Evolutionary conservation across 228 moss, liverwort and hornwort genomes (phyloP), one percentile per base, ranked within the genome.

Genomic region (Sphagnum magellanicum): DNA sequence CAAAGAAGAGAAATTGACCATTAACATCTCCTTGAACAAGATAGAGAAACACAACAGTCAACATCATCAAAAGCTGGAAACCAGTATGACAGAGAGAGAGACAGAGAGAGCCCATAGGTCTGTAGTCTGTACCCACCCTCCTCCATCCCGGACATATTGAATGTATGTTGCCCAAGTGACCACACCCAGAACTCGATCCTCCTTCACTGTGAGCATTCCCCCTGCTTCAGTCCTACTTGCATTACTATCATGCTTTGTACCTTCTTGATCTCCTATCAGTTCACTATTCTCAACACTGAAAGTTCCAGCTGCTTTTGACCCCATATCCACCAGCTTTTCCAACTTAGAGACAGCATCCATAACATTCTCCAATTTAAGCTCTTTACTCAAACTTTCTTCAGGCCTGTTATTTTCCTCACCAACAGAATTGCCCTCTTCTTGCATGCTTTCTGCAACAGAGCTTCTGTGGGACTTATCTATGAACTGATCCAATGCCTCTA

Each of bases 191-290:
- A 79, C 85, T 75, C 92, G 65, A 60, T 86, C 94, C 78, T 95
- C 94, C 74, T 85, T 80, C 60, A 91, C 80, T 48, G 81, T 95
- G 14, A 95, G 78, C 71, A 72, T 77, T 63, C 91, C 91, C 69
- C 47, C 67, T 53, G 68, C 55, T 6, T 47, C 70, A 66, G 53
- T 71, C 51, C 14, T 50, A 50, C 6, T 59, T 74, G 50, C 61
- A 51, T n/a, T 60, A 10, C 1, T 32, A 10, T 60, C 68, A 60
- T 3, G 59, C 51, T 49, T 72, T 68, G 10, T 61, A 5, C 53
- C 51, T 13, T 55, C 49, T 48, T 4, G 53, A 50, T 61, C 63
- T 72, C 9, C 53, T 69, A 50, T 66, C 71, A 11, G 6, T 5
- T 16, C 17, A 62, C 61, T 62, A 3, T 46, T 62, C 10, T 14